Conservation (phyloP, 2,329 filamentous ascomycete genomes). For the Didymosphaeria variabile region DNA sequence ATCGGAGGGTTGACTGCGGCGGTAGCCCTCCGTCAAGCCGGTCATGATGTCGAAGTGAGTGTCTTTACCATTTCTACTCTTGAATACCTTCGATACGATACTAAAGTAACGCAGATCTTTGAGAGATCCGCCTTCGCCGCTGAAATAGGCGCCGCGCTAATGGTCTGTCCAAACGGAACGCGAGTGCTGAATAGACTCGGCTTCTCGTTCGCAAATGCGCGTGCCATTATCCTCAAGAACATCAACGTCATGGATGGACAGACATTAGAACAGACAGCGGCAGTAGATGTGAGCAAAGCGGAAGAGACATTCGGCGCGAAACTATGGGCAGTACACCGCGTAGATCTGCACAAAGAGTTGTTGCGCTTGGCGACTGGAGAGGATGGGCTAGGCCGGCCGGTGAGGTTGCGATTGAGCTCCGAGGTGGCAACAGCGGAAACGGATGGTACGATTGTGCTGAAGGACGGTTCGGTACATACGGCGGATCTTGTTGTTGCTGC, state of each 20-base stretch:
- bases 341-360: conserved; percentile 15
- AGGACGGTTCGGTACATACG: conserved; percentile 13
- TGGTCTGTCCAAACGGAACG: conserved; percentile 16
- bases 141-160: conserved; percentile 15
- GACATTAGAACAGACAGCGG: background rate
- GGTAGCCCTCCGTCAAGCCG: conserved; percentile 14
- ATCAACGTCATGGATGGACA: conserved; percentile 2
- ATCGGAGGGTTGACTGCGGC: conserved; percentile 11
- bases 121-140: conserved; percentile 15
- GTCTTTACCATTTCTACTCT: background rate
- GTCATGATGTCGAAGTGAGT: conserved; percentile 13
- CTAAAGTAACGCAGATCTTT: conserved; percentile 11
- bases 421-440: conserved; percentile 1
- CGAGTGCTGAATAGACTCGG: conserved; percentile 15
- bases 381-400: background rate
- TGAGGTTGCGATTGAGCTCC: background rate
- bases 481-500: conserved; percentile 20
- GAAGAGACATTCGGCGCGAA: conserved; percentile 11
- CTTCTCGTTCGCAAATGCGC: conserved; percentile 18
- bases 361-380: conserved; percentile 10
- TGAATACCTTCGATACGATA: background rate
- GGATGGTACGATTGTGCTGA: conserved; percentile 13
- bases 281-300: conserved; percentile 2
- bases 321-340: conserved; percentile 10
- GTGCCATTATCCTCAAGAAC: background rate